Conservation (phyloP, 2,329 filamentous ascomycete species). For the Sarocladium oryzae region DNA sequence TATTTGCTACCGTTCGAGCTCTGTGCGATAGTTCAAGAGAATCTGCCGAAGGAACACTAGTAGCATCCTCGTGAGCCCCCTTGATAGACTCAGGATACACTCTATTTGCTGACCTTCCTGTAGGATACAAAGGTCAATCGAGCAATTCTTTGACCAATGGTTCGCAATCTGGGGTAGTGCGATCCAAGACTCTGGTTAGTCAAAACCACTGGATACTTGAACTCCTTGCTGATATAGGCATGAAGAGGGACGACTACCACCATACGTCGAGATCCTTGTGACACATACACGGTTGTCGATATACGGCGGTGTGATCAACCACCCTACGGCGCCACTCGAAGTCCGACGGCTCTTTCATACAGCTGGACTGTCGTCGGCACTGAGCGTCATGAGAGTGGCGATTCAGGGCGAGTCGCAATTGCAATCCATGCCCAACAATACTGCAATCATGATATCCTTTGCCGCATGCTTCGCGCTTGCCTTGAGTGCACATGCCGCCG, state of each 20-base stretch:
- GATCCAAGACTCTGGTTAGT: constrained; percentile 30
- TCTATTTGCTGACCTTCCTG: constrained; percentile 15
- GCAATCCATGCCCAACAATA: constrained; percentile 73
- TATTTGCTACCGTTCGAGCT: constrained; percentile 51
- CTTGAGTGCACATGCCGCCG: constrained; percentile 52
- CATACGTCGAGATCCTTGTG: constrained; percentile 69
- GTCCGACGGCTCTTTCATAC: constrained; percentile 69
- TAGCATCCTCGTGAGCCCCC: constrained; percentile 43
- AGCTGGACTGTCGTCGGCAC: constrained; percentile 61
- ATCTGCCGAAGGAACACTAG: constrained; percentile 42
- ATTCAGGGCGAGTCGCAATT: constrained; percentile 65
- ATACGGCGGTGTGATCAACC: constrained; percentile 68
- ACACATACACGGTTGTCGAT: constrained; percentile 69
- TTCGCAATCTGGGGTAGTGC: constrained; percentile 50
- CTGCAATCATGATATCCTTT: constrained; percentile 72
- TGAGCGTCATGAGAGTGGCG: constrained; percentile 69
- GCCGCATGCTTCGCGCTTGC: constrained; percentile 64
- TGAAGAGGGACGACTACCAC: constrained; percentile 51
- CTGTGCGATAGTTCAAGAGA: constrained; percentile 52
- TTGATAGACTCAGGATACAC: neutral
- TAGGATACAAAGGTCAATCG: constrained; percentile 53
- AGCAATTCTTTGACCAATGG: constrained; percentile 61
- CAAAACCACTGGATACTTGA: constrained; percentile 27
- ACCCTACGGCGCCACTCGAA: constrained; percentile 62
- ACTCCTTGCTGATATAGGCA: neutral